Conservation (phyloP, 169 alveolate species). For the Eimeria praecox region DNA sequence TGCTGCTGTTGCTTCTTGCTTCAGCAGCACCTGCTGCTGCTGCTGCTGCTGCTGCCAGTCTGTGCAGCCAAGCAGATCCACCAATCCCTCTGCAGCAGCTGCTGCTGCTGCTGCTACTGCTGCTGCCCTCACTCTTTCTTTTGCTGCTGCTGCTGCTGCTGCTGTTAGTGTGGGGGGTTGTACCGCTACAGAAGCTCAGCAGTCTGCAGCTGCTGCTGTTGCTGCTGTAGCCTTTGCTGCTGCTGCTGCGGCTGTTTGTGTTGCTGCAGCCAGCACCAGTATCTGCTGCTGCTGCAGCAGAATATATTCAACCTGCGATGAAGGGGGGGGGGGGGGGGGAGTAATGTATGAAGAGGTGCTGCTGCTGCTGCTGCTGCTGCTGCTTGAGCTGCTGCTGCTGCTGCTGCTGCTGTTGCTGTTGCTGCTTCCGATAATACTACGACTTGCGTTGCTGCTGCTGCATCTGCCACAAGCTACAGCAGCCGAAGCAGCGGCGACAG, state of each 20-base stretch:
- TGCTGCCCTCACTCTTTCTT: not conserved
- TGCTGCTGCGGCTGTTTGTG: too few relatives aligned
- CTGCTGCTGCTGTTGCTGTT: slow-evolving; percentile 1
- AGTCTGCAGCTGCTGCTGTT: not conserved
- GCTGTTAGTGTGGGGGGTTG: not conserved
- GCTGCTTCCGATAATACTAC: not conserved
- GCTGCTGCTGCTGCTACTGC: not conserved
- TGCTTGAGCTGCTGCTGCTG: not conserved
- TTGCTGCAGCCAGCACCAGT: too few relatives aligned
- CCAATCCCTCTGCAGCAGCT: slow-evolving; percentile 33
- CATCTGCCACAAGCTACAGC: not conserved
- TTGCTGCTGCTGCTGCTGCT: slow-evolving; percentile 14
- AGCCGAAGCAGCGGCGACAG: not conserved
- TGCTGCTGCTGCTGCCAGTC: slow-evolving; percentile 25
- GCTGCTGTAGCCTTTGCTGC: slow-evolving; percentile 14
- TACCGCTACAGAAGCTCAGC: not conserved
- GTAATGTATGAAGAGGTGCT: not conserved
- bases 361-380: not conserved
- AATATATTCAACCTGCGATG: too few relatives aligned
- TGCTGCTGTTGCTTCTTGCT: not conserved
- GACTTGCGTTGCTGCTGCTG: not conserved
- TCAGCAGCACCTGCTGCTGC: slow-evolving; percentile 20
- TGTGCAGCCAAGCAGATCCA: not conserved
- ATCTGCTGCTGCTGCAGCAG: not conserved
- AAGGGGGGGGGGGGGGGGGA: too few relatives aligned